phyloP scores from a whole-genome alignment of 352 stramenopile species.

The Plasmopara muralis region DNA sequence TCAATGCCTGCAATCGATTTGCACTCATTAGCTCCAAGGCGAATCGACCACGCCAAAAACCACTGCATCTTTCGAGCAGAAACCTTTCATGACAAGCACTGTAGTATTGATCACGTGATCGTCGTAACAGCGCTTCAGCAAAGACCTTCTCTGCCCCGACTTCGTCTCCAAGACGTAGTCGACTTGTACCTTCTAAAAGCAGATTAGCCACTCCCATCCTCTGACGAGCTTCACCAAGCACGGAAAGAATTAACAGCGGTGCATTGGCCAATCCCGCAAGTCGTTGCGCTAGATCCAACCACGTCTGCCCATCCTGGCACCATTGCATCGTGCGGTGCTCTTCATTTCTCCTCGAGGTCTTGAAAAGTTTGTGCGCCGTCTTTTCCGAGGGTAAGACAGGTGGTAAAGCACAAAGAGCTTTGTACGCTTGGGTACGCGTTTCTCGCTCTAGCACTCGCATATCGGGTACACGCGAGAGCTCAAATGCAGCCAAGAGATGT shows the following conservation, averaged over 20 bases:
- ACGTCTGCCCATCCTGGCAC: conserved; percentile 46
- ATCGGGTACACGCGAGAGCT: conserved; percentile 37
- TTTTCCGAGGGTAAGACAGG: conserved; percentile 49
- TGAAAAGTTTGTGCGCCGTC: conserved; percentile 44
- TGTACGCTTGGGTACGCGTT: conserved; percentile 50
- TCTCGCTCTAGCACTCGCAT: conserved; percentile 43
- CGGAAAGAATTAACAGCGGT: conserved; percentile 34
- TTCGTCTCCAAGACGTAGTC: conserved; percentile 30
- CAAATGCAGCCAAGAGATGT: conserved; percentile 43
- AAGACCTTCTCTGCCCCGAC: conserved; percentile 27
- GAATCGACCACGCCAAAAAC: conserved; percentile 40
- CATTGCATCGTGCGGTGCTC: conserved; percentile 47
- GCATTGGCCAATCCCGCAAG: conserved; percentile 36
- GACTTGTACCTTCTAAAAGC: conserved; percentile 36
- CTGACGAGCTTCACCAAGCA: conserved; percentile 20
- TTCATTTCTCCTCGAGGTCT: conserved; percentile 61
- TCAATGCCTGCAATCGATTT: conserved; percentile 25
- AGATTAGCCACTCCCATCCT: conserved; percentile 17
- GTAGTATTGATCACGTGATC: conserved; percentile 29
- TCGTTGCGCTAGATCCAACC: conserved; percentile 50
- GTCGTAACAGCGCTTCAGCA: conserved; percentile 26
- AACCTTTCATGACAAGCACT: conserved; percentile 41
- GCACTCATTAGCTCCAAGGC: conserved; percentile 30
- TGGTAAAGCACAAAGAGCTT: conserved; percentile 38
- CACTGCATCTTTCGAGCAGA: conserved; percentile 32